Evolutionary conservation across 345 rosid species (phyloP), one percentile per base, ranked within the genome.

Genomic region (Microthlaspi erraticum): DNA sequence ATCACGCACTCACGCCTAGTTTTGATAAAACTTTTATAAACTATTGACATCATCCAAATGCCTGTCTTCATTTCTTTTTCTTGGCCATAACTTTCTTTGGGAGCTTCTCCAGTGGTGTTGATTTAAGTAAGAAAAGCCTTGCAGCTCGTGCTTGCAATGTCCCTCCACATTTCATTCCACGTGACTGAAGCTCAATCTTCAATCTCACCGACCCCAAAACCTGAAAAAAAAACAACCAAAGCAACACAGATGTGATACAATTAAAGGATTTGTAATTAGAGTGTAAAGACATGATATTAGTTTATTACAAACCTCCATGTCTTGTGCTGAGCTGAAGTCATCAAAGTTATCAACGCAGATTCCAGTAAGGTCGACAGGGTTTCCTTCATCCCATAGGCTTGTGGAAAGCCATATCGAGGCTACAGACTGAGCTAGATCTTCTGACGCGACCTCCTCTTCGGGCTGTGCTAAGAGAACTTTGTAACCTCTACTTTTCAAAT

Each of bases 121-220:
- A 75, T 75, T 88, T 94, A 7, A 89, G 84, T 57, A 89, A 79
- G 78, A 89, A 92, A 11, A 94, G 89, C 55, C 99, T 86, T n/a
- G 90, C 86, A 69, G 98, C 98, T 8, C 98, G 87, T 80, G 91
- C 99, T 64, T 80, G 85, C 78, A 89, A 23, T 32, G 93, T 89
- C 48, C 96, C 98, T 9, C 99, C 97, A 8, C 98, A 89, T 76
- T 94, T 94, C 26, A 94, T 81, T 26, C 98, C 93, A 16, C 63
- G 81, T 23, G 58, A 67, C 77, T 83, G 97, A 57, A 94, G 88
- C 81, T 91, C 93, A 5, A 45, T 71, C 80, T 94, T 91, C 72
- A 94, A 74, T 79, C 90, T 86, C 79, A 88, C 92, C 89, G 88
- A 60, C 64, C 99, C 99, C 70, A 91, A 73, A 55, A 80, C 87